Evolutionary conservation across 495 filamentous ascomycete species (phyloP).

Genomic region (Podospora australis): DNA sequence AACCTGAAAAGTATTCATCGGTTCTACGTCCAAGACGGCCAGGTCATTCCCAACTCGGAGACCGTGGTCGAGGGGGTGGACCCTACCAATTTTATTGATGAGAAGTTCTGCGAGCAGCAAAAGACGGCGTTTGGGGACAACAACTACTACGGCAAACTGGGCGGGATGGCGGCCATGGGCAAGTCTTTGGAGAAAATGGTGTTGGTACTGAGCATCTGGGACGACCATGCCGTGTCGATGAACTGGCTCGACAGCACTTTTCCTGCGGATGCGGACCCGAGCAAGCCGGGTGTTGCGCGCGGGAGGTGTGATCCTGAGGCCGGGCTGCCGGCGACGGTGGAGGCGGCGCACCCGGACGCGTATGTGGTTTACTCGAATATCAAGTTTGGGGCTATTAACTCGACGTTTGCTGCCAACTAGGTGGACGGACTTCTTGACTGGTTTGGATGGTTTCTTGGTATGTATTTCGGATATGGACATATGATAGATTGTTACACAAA

Average conservation of each 20-base stretch:
- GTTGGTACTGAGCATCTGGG: conserved; percentile 63
- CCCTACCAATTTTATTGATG: conserved; percentile 50
- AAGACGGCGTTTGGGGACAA: conserved; percentile 56
- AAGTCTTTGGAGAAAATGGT: conserved; percentile 56
- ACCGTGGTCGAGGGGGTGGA: conserved; percentile 41
- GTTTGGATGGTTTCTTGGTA: neutral
- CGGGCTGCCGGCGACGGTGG: conserved; percentile 48
- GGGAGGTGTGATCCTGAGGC: conserved; percentile 53
- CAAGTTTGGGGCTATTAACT: conserved; percentile 42
- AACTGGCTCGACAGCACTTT: conserved; percentile 66
- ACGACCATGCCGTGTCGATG: conserved; percentile 61
- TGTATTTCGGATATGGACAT: neutral
- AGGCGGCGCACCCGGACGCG: conserved; percentile 42
- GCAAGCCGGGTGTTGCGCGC: conserved; percentile 52
- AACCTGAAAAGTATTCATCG: conserved; percentile 54
- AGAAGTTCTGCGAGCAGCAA: conserved; percentile 51
- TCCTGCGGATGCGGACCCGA: conserved; percentile 42
- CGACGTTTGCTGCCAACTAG: conserved; percentile 21
- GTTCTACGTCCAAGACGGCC: conserved; percentile 59
- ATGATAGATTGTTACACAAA: too few relatives aligned
- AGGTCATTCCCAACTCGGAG: conserved; percentile 42
- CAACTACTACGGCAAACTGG: conserved; percentile 46
- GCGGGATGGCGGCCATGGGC: conserved; percentile 53
- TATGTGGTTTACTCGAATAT: conserved; percentile 62
- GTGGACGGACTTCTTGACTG: neutral